Conservation (phyloP, 2,329 filamentous ascomycete genomes). For the Aspergillus pseudoviridinutans region DNA sequence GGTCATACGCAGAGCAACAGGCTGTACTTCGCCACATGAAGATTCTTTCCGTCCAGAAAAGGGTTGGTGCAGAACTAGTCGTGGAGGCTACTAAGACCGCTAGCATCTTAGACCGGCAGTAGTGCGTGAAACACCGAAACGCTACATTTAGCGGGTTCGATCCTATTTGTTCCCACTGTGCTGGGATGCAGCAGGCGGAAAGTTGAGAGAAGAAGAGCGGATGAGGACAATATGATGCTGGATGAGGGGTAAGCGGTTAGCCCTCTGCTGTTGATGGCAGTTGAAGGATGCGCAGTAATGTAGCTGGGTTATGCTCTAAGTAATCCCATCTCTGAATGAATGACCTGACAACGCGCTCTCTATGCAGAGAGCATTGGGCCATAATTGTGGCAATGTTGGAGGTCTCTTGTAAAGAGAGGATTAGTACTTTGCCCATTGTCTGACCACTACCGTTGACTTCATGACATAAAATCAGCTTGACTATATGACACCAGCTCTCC, state of each 20-base stretch:
- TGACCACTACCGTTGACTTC: too few species aligned
- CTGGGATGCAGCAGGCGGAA: neutral
- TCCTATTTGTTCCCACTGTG: slow-evolving; percentile 5
- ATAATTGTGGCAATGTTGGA: too few species aligned
- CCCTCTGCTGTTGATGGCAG: neutral
- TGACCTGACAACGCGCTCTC: neutral
- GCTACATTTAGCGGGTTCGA: neutral
- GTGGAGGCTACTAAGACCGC: neutral
- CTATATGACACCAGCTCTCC: too few species aligned
- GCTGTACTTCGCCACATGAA: neutral
- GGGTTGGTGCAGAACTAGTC: neutral
- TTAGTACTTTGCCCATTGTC: too few species aligned
- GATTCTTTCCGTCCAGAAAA: neutral
- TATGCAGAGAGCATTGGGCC: too few species aligned
- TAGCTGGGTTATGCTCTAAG: neutral
- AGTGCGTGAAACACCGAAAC: neutral
- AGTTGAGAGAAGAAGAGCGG: neutral
- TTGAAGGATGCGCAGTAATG: neutral
- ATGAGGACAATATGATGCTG: neutral
- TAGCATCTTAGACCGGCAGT: neutral
- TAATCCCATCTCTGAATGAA: neutral
- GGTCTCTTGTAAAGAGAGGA: too few species aligned
- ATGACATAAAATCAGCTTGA: too few species aligned
- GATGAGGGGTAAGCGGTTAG: neutral
- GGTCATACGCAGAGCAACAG: neutral